Conservation (phyloP, 2,329 filamentous ascomycete species). For the Phialophora chinensis region DNA sequence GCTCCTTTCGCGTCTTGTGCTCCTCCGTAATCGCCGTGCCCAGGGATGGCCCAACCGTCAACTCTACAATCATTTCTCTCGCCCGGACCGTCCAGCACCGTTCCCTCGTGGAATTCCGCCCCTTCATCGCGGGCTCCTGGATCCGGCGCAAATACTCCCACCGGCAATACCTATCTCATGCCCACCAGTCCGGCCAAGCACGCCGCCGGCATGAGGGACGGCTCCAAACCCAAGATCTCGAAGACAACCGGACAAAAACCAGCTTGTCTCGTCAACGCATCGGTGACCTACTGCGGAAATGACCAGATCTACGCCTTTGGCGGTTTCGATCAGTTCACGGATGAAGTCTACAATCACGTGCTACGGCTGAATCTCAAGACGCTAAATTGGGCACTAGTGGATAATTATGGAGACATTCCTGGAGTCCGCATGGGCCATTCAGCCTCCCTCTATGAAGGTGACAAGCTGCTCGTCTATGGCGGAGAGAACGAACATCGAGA, state of each 20-base stretch:
- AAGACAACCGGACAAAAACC: constrained; percentile 80
- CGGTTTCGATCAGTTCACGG: constrained; percentile 97
- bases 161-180: constrained; percentile 77
- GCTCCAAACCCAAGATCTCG: constrained; percentile 72
- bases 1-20: neutral
- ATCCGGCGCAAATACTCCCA: constrained; percentile 38
- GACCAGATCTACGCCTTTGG: constrained; percentile 98
- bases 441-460: constrained; percentile 88
- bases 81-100: constrained; percentile 9
- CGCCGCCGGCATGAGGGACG: constrained; percentile 67
- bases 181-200: constrained; percentile 78
- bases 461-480: constrained; percentile 95
- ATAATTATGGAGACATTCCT: constrained; percentile 74
- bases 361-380: constrained; percentile 83
- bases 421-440: constrained; percentile 73
- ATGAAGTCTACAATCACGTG: constrained; percentile 98
- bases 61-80: constrained; percentile 26
- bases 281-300: constrained; percentile 97
- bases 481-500: constrained; percentile 97
- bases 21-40: constrained; percentile 3
- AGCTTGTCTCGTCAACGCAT: constrained; percentile 95
- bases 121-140: constrained; percentile 16
- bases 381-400: constrained; percentile 92
- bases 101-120: constrained; percentile 12
- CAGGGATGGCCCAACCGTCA: constrained; percentile 34